Percentiles rank a stretch among this genome's conserved stretches.
Evolutionary conservation across 2,329 filamentous ascomycete genomes (phyloP).

Genomic region (Drechslerella coelobrocha): DNA sequence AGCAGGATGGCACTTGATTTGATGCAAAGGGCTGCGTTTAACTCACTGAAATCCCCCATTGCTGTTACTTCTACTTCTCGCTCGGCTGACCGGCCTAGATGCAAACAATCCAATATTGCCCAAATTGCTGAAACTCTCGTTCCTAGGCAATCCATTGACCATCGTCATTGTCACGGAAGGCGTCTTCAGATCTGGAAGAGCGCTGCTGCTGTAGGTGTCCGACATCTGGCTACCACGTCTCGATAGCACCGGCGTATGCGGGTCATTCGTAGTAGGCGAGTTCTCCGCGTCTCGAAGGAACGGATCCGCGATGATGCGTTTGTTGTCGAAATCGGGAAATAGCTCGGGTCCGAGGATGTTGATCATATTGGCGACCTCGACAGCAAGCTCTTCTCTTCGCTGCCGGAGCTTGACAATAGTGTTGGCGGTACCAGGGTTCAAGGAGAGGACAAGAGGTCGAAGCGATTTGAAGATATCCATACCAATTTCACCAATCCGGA

Average conservation of each 20-base stretch:
- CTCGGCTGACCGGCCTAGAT: slow-evolving; percentile 75
- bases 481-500: slow-evolving; percentile 95
- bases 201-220: slow-evolving; percentile 35
- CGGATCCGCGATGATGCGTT: slow-evolving; percentile 59
- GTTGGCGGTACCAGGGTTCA: slow-evolving; percentile 83
- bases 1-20: background rate
- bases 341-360: slow-evolving; percentile 94
- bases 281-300: slow-evolving; percentile 58
- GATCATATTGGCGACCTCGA: slow-evolving; percentile 86
- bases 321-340: slow-evolving; percentile 95
- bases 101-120: slow-evolving; percentile 88
- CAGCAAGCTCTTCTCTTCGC: slow-evolving; percentile 74
- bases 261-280: slow-evolving; percentile 55
- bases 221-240: slow-evolving; percentile 51
- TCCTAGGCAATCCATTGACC: slow-evolving; percentile 66
- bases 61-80: slow-evolving; percentile 72
- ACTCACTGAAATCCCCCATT: slow-evolving; percentile 65
- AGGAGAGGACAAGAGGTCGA: slow-evolving; percentile 80
- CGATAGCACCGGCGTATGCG: slow-evolving; percentile 53
- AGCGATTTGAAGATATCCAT: slow-evolving; percentile 99
- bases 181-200: slow-evolving; percentile 33
- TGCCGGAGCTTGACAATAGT: slow-evolving; percentile 79
- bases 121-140: slow-evolving; percentile 93
- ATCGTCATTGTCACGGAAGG: slow-evolving; percentile 24
- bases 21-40: slow-evolving; percentile 60